Evolutionary conservation across 139 green algal species (phyloP).

Genomic region (Volvox africanus): DNA sequence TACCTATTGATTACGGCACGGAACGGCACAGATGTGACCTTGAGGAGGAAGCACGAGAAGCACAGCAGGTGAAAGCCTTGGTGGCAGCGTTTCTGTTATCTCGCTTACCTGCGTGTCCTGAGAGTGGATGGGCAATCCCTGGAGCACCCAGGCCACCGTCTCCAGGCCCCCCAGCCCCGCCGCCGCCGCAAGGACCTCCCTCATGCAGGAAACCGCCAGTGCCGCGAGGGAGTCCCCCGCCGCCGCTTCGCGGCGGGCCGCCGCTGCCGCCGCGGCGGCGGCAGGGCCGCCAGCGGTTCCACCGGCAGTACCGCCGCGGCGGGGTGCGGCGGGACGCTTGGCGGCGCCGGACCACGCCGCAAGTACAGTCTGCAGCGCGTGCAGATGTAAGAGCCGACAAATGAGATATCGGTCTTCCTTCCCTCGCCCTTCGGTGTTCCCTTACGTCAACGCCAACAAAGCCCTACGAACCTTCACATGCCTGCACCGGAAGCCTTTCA

Average conservation of each 20-base stretch:
- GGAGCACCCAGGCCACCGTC: slow-evolving; percentile 36
- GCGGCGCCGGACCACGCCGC: not conserved
- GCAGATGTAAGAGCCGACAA: too few relatives aligned
- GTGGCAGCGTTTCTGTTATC: too few relatives aligned
- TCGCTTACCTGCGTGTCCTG: slow-evolving; percentile 29
- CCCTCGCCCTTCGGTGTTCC: too few relatives aligned
- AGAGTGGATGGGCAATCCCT: slow-evolving; percentile 32
- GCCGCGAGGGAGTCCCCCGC: slow-evolving; percentile 45
- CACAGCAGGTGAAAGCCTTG: too few relatives aligned
- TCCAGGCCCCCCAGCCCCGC: slow-evolving; percentile 25
- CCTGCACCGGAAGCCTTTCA: too few relatives aligned
- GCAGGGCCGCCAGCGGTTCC: not conserved
- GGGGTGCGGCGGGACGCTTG: slow-evolving; percentile 2
- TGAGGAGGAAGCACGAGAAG: too few relatives aligned
- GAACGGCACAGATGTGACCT: too few relatives aligned
- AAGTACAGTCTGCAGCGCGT: not conserved
- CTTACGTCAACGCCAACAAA: too few relatives aligned
- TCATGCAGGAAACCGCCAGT: slow-evolving; percentile 49
- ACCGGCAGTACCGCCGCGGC: not conserved
- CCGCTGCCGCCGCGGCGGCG: not conserved
- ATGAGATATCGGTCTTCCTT: too few relatives aligned
- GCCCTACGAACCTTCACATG: too few relatives aligned
- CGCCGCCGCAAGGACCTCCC: slow-evolving; percentile 34
- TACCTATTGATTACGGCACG: too few relatives aligned
- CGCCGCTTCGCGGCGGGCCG: not conserved